These are phyloP conservation scores for Magnolia kwangsiensis DNA, from an alignment of 164 flowering plant genomes.

Conservation along the genomic window DNA sequence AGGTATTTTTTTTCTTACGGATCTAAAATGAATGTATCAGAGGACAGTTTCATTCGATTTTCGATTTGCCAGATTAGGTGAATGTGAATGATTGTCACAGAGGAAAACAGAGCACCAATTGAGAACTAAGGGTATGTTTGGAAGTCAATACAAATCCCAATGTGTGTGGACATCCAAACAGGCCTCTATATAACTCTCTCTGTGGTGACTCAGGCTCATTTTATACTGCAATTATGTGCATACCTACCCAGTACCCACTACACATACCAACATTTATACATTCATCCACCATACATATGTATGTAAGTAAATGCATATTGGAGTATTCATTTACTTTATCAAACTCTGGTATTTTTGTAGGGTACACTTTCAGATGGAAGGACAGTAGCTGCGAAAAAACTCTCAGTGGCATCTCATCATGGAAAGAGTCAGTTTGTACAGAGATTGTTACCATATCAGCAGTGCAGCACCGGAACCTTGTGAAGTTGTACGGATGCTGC, in stretches of 20 bases:
- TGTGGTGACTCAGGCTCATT: background rate
- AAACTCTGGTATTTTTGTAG: background rate
- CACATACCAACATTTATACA: background rate
- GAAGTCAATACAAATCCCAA: too few species aligned
- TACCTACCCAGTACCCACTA: background rate
- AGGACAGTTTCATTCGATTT: too few species aligned
- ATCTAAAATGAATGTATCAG: too few species aligned
- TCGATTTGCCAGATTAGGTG: too few species aligned
- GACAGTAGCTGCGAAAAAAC: slow-evolving; percentile 11
- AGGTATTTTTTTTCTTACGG: too few species aligned
- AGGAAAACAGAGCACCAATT: too few species aligned
- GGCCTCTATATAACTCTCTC: background rate
- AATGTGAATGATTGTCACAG: too few species aligned
- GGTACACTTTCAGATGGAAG: slow-evolving; percentile 11
- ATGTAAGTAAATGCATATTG: background rate
- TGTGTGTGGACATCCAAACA: too few species aligned
- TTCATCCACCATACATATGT: background rate
- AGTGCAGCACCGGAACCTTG: slow-evolving; percentile 14
- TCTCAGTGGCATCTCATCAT: slow-evolving; percentile 8
- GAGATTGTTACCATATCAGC: slow-evolving; percentile 13
- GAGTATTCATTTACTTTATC: background rate
- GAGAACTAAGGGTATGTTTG: too few species aligned
- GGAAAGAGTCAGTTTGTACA: slow-evolving; percentile 9
- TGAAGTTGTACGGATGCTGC: slow-evolving; percentile 11
- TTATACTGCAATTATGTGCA: background rate